Evolutionary conservation across 2,329 filamentous ascomycete genomes (phyloP), one percentile per base, ranked within the genome.

Genomic region (Curvularia hawaiiensis): DNA sequence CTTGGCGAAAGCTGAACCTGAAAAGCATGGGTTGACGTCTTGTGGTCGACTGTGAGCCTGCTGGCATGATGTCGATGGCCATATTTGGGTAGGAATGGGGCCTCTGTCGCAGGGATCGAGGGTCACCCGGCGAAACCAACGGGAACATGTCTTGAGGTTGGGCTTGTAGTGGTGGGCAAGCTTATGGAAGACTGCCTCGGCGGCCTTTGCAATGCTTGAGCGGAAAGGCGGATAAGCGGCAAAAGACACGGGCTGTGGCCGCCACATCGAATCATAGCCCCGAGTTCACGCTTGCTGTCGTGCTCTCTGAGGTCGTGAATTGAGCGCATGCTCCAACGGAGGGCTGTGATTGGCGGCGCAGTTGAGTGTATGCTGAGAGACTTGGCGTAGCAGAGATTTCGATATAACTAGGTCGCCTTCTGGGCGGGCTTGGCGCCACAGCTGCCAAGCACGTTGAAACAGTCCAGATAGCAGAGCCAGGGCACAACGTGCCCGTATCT

Each of bases 361-460:
- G 16, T 30, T 20, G 12, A 3, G 18, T 8, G 12, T 18, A 40
- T 18, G 35, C 28, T 12, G 49, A 52, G 54, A 50, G 31, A 45
- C 47, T 46, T 43, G 50, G 45, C 50, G 38, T 31, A 16, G 40
- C 54, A 57, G 50, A 57, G 12, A 57, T 57, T 57, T 57, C 54
- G 16, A 39, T 10, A 14, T 16, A 35, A 41, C 48, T 52, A 41
- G 48, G 54, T 33, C 18, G 31, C 20, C 14, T 41, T 2, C 54
- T 57, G 44, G 50, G 54, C 50, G 35, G 45, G 20, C 54, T 57
- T 41, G 54, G 54, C 50, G 39, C 31, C 24, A 31, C 10, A 30
- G 28, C 26, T 12, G 49, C 30, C 39, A 44, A 35, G 16, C 47
- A 26, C 33, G 9, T 35, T n/a, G 12, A 50, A 30, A 9, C 30